A percentile compares a stretch with the other conserved stretches of the same genome.
These are phyloP conservation scores for Aspergillus puulaauensis DNA, from an alignment of 2,329 filamentous ascomycete genomes.

Conservation along the genomic window DNA sequence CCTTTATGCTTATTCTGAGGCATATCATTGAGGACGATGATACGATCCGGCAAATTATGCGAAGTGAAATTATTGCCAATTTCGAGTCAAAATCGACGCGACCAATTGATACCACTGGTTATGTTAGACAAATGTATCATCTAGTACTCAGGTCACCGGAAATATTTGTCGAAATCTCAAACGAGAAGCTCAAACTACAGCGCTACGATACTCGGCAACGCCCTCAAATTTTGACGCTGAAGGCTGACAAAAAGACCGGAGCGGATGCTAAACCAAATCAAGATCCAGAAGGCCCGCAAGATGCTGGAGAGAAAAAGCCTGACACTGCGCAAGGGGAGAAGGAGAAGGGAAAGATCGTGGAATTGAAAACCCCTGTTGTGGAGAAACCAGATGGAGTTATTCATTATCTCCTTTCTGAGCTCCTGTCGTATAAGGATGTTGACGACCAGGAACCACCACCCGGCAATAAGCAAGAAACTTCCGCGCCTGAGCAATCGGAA, in stretches of 20 bases:
- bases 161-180: constrained; percentile 82
- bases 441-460: constrained; percentile 71
- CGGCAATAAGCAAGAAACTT: constrained; percentile 24
- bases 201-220: constrained; percentile 59
- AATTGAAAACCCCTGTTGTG: constrained; percentile 78
- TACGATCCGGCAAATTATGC: constrained; percentile 87
- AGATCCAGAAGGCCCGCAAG: constrained; percentile 19
- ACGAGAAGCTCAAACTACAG: constrained; percentile 75
- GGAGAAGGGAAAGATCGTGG: constrained; percentile 57
- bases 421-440: constrained; percentile 88
- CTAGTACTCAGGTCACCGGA: constrained; percentile 78
- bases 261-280: constrained; percentile 23
- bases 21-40: constrained; percentile 95
- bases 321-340: constrained; percentile 26
- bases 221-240: constrained; percentile 55
- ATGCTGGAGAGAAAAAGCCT: constrained; percentile 25
- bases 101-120: constrained; percentile 67
- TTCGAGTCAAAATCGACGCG: constrained; percentile 63
- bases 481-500: constrained; percentile 34
- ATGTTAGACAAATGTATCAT: constrained; percentile 74
- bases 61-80: constrained; percentile 77
- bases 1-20: constrained; percentile 82
- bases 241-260: constrained; percentile 44
- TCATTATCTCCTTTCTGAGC: constrained; percentile 88
- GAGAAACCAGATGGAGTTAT: constrained; percentile 94